A percentile compares a stretch with the other conserved stretches of the same genome.
Conservation (phyloP, 129 eudicot species). For the Calendula officinalis region DNA sequence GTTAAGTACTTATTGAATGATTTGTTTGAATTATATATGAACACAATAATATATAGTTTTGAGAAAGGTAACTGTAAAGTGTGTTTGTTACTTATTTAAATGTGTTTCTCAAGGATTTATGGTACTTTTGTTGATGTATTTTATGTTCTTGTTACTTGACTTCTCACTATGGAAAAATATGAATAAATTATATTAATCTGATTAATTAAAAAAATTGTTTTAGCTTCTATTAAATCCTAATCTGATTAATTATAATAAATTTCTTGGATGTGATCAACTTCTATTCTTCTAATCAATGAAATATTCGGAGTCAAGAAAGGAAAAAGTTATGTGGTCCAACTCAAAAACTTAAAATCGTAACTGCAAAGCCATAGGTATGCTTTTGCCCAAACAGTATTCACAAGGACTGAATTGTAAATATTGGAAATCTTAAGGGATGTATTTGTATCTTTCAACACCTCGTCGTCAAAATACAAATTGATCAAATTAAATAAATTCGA, state of each 20-base stretch:
- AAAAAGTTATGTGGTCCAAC: neutral
- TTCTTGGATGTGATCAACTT: too few species aligned
- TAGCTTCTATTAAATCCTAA: too few species aligned
- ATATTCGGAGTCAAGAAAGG: neutral
- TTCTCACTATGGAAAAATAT: neutral
- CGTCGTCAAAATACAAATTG: neutral
- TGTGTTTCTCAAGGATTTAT: neutral
- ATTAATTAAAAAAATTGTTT: too few species aligned
- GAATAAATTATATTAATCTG: too few species aligned
- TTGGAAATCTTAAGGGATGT: neutral
- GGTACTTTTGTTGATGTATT: neutral
- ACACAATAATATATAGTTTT: neutral
- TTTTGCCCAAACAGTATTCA: neutral
- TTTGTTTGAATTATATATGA: conserved; percentile 4
- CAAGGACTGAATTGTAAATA: neutral
- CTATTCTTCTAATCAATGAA: neutral
- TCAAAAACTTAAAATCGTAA: too few species aligned
- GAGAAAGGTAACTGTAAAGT: neutral
- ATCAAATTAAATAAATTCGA: conserved; percentile 8
- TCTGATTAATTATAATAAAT: too few species aligned
- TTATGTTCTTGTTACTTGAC: neutral
- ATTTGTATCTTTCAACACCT: neutral
- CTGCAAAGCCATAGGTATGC: too few species aligned
- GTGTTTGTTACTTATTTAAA: neutral
- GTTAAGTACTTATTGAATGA: conserved; percentile 5